Evolutionary conservation across 495 filamentous ascomycete species (phyloP).

Genomic region (Penicillium coffeae): DNA sequence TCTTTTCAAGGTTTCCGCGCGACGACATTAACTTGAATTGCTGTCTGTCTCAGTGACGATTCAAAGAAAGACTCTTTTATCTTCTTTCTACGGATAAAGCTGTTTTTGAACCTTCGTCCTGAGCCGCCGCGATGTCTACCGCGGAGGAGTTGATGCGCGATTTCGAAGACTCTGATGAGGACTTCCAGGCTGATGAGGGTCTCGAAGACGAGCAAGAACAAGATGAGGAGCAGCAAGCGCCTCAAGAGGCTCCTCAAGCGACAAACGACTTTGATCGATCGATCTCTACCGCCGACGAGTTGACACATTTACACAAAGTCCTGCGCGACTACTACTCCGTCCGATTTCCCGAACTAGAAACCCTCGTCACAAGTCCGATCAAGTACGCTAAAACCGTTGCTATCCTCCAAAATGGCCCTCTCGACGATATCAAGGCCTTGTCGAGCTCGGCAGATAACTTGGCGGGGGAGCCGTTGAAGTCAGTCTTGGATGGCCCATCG

Average conservation of each 20-base stretch:
- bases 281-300: conserved; percentile 85
- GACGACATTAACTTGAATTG: not conserved
- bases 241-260: conserved; percentile 10
- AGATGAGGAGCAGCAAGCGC: conserved; percentile 20
- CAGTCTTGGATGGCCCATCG: conserved; percentile 79
- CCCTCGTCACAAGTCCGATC: conserved; percentile 82
- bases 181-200: conserved; percentile 23
- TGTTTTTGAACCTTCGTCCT: not conserved
- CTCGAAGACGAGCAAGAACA: conserved; percentile 36
- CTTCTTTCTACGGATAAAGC: not conserved
- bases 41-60: not conserved
- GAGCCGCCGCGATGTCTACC: conserved; percentile 34
- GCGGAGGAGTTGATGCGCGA: conserved; percentile 46
- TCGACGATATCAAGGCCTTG: conserved; percentile 81
- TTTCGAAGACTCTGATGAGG: conserved; percentile 36
- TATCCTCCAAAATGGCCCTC: conserved; percentile 86
- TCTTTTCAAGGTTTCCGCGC: not conserved
- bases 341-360: conserved; percentile 94
- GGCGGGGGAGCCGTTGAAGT: conserved; percentile 67
- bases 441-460: conserved; percentile 68
- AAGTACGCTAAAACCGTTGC: conserved; percentile 96
- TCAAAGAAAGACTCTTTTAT: not conserved
- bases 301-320: conserved; percentile 90
- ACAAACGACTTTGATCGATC: conserved; percentile 93
- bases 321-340: conserved; percentile 93